These are phyloP conservation scores for Suillus americanus DNA, from an alignment of 768 basidiomycete genomes.

Conservation along the genomic window DNA sequence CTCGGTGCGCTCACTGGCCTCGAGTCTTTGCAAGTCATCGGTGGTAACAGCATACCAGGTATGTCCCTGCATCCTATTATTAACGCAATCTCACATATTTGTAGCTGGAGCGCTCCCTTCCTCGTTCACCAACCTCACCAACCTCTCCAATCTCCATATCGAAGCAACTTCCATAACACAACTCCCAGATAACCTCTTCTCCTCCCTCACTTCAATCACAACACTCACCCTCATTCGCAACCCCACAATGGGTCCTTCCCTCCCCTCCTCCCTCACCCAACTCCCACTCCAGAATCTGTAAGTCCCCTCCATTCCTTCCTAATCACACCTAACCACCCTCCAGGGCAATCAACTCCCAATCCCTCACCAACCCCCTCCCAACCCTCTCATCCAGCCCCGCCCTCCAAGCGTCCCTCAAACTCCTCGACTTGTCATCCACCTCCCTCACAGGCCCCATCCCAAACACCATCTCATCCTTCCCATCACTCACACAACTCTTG, in stretches of 20 bases:
- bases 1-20: constrained; percentile 40
- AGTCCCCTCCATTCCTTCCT: constrained; percentile 13
- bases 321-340: constrained; percentile 4
- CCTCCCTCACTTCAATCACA: constrained; percentile 33
- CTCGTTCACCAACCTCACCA: constrained; percentile 37
- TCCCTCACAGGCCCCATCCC: constrained; percentile 41
- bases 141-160: constrained; percentile 39
- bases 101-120: constrained; percentile 42
- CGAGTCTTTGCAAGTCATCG: constrained; percentile 38
- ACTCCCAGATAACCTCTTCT: constrained; percentile 34
- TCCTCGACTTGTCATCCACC: constrained; percentile 40
- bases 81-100: not conserved
- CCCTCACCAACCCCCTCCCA: constrained; percentile 32
- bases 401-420: constrained; percentile 32
- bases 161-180: constrained; percentile 40
- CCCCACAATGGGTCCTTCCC: constrained; percentile 34
- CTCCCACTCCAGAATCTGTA: constrained; percentile 40
- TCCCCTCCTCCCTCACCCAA: constrained; percentile 36
- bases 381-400: constrained; percentile 31
- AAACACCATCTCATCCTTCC: constrained; percentile 31
- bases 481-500: constrained; percentile 36
- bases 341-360: constrained; percentile 39
- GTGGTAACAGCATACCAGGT: constrained; percentile 44
- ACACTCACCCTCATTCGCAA: constrained; percentile 42
- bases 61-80: constrained; percentile 12